Conservation (phyloP, 2,329 filamentous ascomycete species). For the Phialophora macrospora region DNA sequence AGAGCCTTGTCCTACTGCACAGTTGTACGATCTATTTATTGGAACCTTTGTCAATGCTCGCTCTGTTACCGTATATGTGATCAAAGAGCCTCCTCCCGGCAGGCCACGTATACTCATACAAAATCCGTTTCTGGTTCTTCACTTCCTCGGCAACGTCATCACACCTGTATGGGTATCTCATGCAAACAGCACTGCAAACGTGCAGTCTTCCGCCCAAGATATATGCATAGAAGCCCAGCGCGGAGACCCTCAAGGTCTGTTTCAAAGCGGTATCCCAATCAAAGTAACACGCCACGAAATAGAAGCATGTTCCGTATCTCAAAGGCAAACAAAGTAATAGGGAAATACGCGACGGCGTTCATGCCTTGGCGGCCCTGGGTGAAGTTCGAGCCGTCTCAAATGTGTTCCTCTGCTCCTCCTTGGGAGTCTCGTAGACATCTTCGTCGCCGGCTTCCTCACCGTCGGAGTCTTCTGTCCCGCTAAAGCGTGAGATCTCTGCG, state of each 20-base stretch:
- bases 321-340: constrained; percentile 4
- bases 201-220: background rate
- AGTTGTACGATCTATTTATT: too few species aligned
- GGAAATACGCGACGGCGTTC: background rate
- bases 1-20: too few species aligned
- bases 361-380: constrained; percentile 14
- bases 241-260: background rate
- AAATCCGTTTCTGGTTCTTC: constrained; percentile 5
- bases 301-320: constrained; percentile 6
- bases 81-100: background rate
- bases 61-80: constrained; percentile 3
- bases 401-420: constrained; percentile 31
- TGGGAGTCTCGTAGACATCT: constrained; percentile 38
- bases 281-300: background rate
- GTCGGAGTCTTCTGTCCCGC: constrained; percentile 37
- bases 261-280: background rate
- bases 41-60: background rate
- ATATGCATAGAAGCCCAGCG: constrained; percentile 1
- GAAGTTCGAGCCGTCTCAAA: constrained; percentile 35
- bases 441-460: constrained; percentile 28
- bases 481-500: constrained; percentile 37
- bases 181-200: constrained; percentile 15
- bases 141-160: constrained; percentile 11
- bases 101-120: constrained; percentile 21
- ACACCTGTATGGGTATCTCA: constrained; percentile 25